Conservation (phyloP, 1,139 yeast species). For the Zygoascus meyerae region DNA sequence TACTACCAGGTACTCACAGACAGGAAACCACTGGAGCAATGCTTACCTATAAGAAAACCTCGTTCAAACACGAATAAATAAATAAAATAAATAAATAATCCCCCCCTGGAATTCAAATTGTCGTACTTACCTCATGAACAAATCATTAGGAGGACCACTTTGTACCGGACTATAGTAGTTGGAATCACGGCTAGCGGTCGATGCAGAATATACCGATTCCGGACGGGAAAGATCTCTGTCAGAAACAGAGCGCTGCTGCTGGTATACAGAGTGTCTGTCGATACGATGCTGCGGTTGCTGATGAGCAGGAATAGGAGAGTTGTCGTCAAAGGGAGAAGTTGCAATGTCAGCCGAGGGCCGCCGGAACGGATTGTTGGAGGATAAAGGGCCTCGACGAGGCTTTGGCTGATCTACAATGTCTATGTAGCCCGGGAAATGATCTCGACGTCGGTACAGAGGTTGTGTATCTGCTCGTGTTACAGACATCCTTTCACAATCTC, state of each 20-base stretch:
- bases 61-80: no score
- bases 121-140: slow-evolving; percentile 1
- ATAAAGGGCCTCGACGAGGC: slow-evolving; percentile 5
- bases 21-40: no score
- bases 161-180: slow-evolving; percentile 1
- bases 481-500: background rate
- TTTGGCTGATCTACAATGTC: slow-evolving; percentile 5
- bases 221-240: slow-evolving; percentile 3
- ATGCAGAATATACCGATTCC: background rate
- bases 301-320: background rate
- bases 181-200: slow-evolving; percentile 2
- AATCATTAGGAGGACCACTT: slow-evolving; percentile 2
- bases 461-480: background rate
- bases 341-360: slow-evolving; percentile 14
- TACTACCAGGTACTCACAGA: no score
- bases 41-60: no score
- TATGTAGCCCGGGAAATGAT: slow-evolving; percentile 16
- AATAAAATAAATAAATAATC: no score
- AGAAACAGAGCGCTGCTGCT: slow-evolving; percentile 5
- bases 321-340: slow-evolving; percentile 14
- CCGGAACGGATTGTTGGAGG: slow-evolving; percentile 28
- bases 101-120: no score
- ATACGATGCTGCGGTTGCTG: background rate
- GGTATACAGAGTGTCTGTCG: background rate
- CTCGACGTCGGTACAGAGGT: slow-evolving; percentile 9